Evolutionary conservation across 2,329 filamentous ascomycete species (phyloP).

Genomic region (Lasiodiplodia sp.): DNA sequence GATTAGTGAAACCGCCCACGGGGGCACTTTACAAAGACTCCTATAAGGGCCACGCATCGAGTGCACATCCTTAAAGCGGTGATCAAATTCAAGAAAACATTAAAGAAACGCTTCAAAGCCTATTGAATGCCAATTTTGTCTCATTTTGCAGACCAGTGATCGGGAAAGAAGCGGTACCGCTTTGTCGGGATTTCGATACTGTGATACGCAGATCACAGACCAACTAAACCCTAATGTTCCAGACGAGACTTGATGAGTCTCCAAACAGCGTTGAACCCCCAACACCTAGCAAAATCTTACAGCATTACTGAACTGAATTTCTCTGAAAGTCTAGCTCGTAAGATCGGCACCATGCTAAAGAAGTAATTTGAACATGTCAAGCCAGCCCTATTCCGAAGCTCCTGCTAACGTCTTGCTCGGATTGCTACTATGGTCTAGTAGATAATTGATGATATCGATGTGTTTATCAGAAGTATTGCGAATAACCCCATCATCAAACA

Average conservation of each 20-base stretch:
- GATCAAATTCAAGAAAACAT: too few relatives aligned
- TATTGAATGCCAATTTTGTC: too few relatives aligned
- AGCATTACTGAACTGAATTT: neutral
- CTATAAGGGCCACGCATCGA: too few relatives aligned
- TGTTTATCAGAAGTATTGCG: neutral
- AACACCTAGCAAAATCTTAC: neutral
- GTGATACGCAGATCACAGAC: neutral
- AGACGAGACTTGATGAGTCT: neutral
- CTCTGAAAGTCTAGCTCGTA: neutral
- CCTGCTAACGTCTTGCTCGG: neutral
- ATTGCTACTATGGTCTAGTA: neutral
- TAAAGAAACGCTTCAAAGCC: too few relatives aligned
- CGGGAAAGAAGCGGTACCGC: too few relatives aligned
- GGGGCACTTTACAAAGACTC: too few relatives aligned
- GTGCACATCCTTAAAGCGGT: too few relatives aligned
- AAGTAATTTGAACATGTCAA: neutral
- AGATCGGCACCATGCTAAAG: neutral
- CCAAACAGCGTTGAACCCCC: neutral
- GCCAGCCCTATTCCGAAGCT: neutral
- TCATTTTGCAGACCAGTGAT: too few relatives aligned
- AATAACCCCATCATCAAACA: neutral
- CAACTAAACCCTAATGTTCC: neutral
- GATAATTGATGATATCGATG: neutral
- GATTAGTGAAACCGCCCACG: too few relatives aligned
- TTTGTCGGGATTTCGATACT: too few relatives aligned